These are phyloP conservation scores for Candida nonsorbophila DNA, from an alignment of 805 yeast genomes.

Conservation along the genomic window DNA sequence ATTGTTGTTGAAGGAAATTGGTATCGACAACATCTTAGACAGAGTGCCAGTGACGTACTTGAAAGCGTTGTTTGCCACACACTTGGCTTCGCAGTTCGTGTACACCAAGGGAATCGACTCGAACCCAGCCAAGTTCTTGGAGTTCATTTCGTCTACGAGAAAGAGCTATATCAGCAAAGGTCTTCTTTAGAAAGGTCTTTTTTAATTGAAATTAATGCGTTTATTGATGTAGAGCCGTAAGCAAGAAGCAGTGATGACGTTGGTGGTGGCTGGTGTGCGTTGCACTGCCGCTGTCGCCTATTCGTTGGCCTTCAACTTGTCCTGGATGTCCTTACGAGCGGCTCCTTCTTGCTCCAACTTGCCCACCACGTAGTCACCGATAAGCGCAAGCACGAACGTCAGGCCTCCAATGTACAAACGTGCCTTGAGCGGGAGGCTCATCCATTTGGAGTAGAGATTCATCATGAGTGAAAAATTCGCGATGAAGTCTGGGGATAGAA, in stretches of 20 bases:
- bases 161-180: conserved; percentile 33
- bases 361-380: conserved; percentile 35
- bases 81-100: conserved; percentile 78
- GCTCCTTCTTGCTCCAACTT: conserved; percentile 30
- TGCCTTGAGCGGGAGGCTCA: conserved; percentile 33
- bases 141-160: conserved; percentile 56
- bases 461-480: conserved; percentile 4
- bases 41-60: conserved; percentile 87
- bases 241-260: too few relatives aligned
- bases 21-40: conserved; percentile 59
- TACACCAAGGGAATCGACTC: conserved; percentile 77
- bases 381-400: conserved; percentile 33
- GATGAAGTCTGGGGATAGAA: conserved; percentile 1
- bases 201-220: too few relatives aligned
- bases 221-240: too few relatives aligned
- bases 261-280: too few relatives aligned
- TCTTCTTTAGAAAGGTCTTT: conserved; percentile 20
- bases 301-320: too few relatives aligned
- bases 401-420: conserved; percentile 37
- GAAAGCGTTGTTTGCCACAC: conserved; percentile 83
- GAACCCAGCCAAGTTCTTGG: conserved; percentile 74
- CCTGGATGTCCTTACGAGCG: conserved; percentile 24
- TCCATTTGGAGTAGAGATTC: conserved; percentile 30
- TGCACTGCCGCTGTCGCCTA: too few relatives aligned
- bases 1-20: conserved; percentile 58